Evolutionary conservation across 768 basidiomycete species (phyloP).

Genomic region (Leucocoprinus sp.): DNA sequence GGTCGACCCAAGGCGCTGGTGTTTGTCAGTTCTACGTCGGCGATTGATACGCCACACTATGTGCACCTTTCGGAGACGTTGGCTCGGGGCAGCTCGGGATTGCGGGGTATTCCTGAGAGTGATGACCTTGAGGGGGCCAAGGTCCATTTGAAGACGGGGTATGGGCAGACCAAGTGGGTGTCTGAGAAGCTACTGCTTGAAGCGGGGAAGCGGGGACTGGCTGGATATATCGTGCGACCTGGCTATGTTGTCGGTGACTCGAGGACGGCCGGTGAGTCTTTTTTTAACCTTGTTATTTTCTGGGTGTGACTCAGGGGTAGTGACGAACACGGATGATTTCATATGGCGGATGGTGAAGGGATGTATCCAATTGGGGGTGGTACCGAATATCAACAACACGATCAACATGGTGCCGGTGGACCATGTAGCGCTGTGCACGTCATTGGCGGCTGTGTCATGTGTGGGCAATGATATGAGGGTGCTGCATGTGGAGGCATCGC

Average conservation of each 20-base stretch:
- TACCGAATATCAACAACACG: slow-evolving; percentile 96
- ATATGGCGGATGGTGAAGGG: slow-evolving; percentile 98
- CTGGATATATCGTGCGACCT: slow-evolving; percentile 82
- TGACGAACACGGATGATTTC: slow-evolving; percentile 99
- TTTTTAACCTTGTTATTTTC: slow-evolving; percentile 2
- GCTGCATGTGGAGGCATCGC: slow-evolving; percentile 79
- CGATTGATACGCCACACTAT: slow-evolving; percentile 86
- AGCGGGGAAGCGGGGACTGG: slow-evolving; percentile 79
- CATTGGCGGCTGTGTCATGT: slow-evolving; percentile 63
- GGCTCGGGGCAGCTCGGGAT: slow-evolving; percentile 28
- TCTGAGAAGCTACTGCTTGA: slow-evolving; percentile 91
- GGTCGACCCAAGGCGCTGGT: slow-evolving; percentile 72
- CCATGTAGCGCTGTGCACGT: slow-evolving; percentile 80
- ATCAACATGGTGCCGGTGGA: slow-evolving; percentile 98
- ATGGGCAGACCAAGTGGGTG: slow-evolving; percentile 98
- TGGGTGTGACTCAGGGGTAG: too few species aligned
- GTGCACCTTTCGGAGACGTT: slow-evolving; percentile 77
- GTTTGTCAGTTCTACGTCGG: slow-evolving; percentile 95
- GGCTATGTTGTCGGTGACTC: slow-evolving; percentile 97
- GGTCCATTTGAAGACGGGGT: slow-evolving; percentile 73
- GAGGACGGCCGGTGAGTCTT: slow-evolving; percentile 62
- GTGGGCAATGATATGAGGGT: slow-evolving; percentile 44
- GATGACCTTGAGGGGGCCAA: slow-evolving; percentile 87
- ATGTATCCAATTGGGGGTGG: slow-evolving; percentile 93
- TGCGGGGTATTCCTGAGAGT: slow-evolving; percentile 71